A percentile compares a stretch with the other conserved stretches of the same genome.
Evolutionary conservation across 2,329 filamentous ascomycete species (phyloP).

Genomic region (Aureobasidium sp.): DNA sequence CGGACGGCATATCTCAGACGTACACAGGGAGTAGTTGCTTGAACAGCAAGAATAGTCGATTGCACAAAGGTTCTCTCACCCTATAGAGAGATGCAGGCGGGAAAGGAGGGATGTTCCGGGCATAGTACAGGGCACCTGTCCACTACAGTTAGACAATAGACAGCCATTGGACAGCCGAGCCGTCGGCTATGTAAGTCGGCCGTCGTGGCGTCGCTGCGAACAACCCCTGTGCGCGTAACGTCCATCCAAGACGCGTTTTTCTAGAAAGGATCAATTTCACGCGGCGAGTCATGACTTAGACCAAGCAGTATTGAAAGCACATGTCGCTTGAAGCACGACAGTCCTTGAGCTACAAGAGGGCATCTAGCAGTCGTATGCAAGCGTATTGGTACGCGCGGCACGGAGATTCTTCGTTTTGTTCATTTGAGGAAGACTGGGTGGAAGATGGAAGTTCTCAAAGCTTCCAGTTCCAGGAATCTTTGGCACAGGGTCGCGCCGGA

Average conservation of each 20-base stretch:
- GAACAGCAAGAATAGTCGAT: not conserved
- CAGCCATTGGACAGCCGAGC: constrained; percentile 1
- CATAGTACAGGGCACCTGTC: not conserved
- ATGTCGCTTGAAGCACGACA: not conserved
- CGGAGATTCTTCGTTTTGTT: not conserved
- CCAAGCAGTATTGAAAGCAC: not conserved
- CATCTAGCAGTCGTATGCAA: not conserved
- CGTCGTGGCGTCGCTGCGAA: not conserved
- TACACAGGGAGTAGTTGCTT: not conserved
- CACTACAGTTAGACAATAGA: not conserved
- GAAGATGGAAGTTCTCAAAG: not conserved
- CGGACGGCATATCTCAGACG: not conserved
- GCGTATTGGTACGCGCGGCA: not conserved
- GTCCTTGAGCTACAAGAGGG: not conserved
- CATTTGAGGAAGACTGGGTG: not conserved
- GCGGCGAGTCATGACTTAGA: not conserved
- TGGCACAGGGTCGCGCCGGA: not conserved
- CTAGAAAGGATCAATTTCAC: not conserved
- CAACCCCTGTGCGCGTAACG: not conserved
- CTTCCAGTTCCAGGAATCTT: not conserved
- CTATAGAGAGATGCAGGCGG: not conserved
- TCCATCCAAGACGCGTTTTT: not conserved
- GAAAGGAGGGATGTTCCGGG: not conserved
- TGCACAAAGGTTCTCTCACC: not conserved
- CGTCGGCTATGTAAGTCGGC: constrained; percentile 7